Evolutionary conservation across 1,139 yeast genomes (phyloP), one percentile per base, ranked within the genome.

Genomic region (Saccharomyces hybrid): DNA sequence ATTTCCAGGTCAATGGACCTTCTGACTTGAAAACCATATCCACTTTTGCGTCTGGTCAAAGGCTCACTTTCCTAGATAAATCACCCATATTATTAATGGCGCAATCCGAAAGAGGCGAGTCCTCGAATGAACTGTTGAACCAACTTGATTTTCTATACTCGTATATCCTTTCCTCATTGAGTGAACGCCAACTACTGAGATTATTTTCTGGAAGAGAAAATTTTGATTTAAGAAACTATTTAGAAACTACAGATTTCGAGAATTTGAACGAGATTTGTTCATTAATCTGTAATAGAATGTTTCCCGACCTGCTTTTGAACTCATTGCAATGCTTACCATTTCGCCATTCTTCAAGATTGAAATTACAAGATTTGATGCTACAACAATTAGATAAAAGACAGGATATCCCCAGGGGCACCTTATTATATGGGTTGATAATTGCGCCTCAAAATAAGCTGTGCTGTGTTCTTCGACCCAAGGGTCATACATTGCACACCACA

Each of bases 141-240:
- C 97, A 93, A 64, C 74, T 93, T 54, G 83, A 83, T 52, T 77
- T 85, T n/a, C 66, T 93, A 28, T 86, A 90, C 70, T 82, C 86
- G 52, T 95, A 88, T 66, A 70, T 93, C n/a, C 68, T 91, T 16
- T 83, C 96, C 0, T 86, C 95, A 0, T 72, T 93, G 51, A 87
- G 96, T 7, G 82, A 83, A 64, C 84, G 90, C 0, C 85, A 86
- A 57, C 81, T 93, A 44, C 74, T 78, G 14, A 81, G 82, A 60
- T 82, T 86, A 49, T 91, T 88, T 66, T 75, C 77, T 53, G 81
- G 82, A 60, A 75, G 96, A 56, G 85, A 86, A 67, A 88, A 88
- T 64, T 90, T 87, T 64, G 98, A 93, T 66, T 72, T 93, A 48
- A 73, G 97, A 31, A 85, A 84, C 57, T 78, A 88, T 46, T 74